These are phyloP conservation scores for Rhynchosporium agropyri DNA, from an alignment of 2,329 filamentous ascomycete species.

Conservation along the genomic window DNA sequence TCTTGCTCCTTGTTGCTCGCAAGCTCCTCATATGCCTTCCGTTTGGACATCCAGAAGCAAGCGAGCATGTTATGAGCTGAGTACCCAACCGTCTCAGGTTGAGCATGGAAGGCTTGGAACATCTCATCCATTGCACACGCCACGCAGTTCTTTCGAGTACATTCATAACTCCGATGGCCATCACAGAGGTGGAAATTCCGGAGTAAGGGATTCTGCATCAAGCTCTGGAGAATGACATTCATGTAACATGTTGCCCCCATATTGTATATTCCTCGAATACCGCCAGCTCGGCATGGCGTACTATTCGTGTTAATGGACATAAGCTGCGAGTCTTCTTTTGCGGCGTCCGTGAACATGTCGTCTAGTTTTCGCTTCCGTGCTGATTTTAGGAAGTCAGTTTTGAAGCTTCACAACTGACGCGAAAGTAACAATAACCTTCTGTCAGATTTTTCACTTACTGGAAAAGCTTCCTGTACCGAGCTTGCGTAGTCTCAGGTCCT, in stretches of 20 bases:
- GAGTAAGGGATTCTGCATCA: conserved; percentile 91
- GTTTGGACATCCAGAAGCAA: conserved; percentile 86
- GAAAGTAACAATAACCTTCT: conserved; percentile 4
- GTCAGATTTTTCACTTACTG: conserved; percentile 49
- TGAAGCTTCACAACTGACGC: background rate
- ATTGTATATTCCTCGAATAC: conserved; percentile 91
- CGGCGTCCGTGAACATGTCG: conserved; percentile 65
- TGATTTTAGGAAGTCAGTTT: conserved; percentile 36
- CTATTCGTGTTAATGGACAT: conserved; percentile 77
- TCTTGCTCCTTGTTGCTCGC: conserved; percentile 96
- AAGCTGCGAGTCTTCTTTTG: conserved; percentile 74
- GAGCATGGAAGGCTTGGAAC: conserved; percentile 70
- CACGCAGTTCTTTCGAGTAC: conserved; percentile 63
- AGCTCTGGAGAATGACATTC: conserved; percentile 90
- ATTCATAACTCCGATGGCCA: conserved; percentile 79
- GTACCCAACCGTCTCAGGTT: conserved; percentile 84
- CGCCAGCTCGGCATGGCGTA: conserved; percentile 82
- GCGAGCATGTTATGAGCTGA: conserved; percentile 87
- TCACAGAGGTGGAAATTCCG: conserved; percentile 91
- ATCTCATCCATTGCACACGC: conserved; percentile 74
- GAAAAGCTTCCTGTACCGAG: conserved; percentile 67
- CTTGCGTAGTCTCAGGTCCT: conserved; percentile 72
- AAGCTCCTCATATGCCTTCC: conserved; percentile 70
- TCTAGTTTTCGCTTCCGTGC: conserved; percentile 76
- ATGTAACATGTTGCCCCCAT: conserved; percentile 99